These are phyloP conservation scores for Epichloe sibirici DNA, from an alignment of 2,329 filamentous ascomycete species.

Conservation along the genomic window DNA sequence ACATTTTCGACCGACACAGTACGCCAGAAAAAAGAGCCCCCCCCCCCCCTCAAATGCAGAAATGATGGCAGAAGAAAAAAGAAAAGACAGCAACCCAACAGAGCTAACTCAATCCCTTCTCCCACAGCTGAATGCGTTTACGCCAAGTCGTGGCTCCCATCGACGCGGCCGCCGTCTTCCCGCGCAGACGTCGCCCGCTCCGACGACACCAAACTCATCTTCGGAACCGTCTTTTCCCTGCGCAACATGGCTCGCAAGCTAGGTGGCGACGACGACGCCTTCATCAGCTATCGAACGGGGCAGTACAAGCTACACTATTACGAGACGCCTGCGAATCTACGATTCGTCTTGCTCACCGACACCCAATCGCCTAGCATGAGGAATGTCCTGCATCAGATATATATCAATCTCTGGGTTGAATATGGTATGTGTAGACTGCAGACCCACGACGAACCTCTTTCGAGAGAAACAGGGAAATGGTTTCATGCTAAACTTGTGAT, in stretches of 20 bases:
- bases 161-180: conserved; percentile 24
- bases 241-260: conserved; percentile 95
- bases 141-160: conserved; percentile 68
- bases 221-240: conserved; percentile 90
- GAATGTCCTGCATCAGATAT: conserved; percentile 93
- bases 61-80: too few relatives aligned
- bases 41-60: too few relatives aligned
- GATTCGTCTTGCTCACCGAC: conserved; percentile 95
- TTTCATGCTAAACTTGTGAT: not conserved
- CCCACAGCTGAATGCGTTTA: conserved; percentile 88
- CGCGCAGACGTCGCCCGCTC: conserved; percentile 37
- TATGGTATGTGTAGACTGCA: conserved; percentile 47
- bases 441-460: too few relatives aligned
- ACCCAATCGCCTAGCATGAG: conserved; percentile 80
- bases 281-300: conserved; percentile 83
- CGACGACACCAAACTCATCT: conserved; percentile 93
- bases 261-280: conserved; percentile 86
- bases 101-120: not conserved
- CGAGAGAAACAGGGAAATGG: too few relatives aligned
- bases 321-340: conserved; percentile 90
- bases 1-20: conserved; percentile 99
- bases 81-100: not conserved
- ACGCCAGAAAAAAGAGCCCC: conserved; percentile 19
- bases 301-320: conserved; percentile 99
- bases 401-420: conserved; percentile 95